Base-by-base conservation (phyloP, 148 eudicot species). In the Vaccinium macrocarpon region DNA sequence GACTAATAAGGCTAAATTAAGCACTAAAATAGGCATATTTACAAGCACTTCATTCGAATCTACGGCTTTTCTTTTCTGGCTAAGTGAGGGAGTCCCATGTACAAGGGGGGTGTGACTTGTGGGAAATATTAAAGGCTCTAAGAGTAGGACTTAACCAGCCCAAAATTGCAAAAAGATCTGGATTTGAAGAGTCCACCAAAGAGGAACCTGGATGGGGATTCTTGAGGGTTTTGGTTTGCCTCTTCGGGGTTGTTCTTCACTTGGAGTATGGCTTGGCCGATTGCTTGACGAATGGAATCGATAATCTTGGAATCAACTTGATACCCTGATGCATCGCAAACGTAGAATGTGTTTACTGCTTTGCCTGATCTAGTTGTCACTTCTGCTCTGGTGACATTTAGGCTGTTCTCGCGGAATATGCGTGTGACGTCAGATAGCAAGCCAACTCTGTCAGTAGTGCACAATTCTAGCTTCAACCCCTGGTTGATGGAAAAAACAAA, bases 401-500 rank as follows among this genome's bases (percentile, higher is more conserved):
- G 97, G 86, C 98, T 95, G 79, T 93, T 96, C 89, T 96, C 99
- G 25, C 98, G 91, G 84, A 94, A 94, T 57, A 96, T 94, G 66
- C 99, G 90, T 11, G 99, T 96, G 23, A 94, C 92, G 25, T 94
- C 91, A 2, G 99, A 92, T 21, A 94, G 86, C 29, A 94, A 90
- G 56, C 99, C 99, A 1, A 91, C 86, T 83, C 99, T 89, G 86
- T 96, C 99, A 12, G 91, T 87, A 15, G 98, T 94, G 89, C 99
- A 96, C 32, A 96, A 83, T 89, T 94, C 99, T 61, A 96, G 88
- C 92, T 94, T 94, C 88, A 96, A 82, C 4, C 99, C 99, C 99
- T 96, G 88, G 42, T 82, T 29, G 27, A 77, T 52, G 18, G 53
- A 71, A 64, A 73, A 32, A 13, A 10, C 2, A 57, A 80, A 59